Percentiles rank a stretch among this genome's conserved stretches.
phyloP scores from a whole-genome alignment of 257 asterid genomes.

The Capsicum chinense region DNA sequence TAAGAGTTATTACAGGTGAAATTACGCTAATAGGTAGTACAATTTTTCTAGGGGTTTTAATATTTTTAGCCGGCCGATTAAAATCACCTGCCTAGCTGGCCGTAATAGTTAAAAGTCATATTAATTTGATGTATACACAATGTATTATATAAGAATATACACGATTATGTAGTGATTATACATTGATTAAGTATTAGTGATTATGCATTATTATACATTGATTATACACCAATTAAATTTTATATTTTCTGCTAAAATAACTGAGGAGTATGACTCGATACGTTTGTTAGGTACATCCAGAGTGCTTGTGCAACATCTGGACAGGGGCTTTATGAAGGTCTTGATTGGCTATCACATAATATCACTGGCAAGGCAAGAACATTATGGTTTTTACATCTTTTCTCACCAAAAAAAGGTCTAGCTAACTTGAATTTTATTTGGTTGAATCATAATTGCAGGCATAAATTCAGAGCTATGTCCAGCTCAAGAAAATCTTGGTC shows the following conservation, averaged over 20 bases:
- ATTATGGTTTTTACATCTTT: background rate
- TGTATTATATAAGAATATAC: background rate
- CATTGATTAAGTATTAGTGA: too few species aligned
- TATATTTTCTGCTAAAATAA: background rate
- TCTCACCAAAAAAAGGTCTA: background rate
- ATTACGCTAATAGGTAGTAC: background rate
- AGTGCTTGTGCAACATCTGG: constrained; percentile 58
- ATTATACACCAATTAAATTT: background rate
- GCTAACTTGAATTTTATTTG: constrained; percentile 1
- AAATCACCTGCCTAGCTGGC: background rate
- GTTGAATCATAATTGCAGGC: constrained; percentile 29
- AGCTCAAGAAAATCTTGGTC: background rate
- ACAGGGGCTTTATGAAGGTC: constrained; percentile 61
- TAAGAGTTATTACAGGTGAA: background rate
- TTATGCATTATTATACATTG: too few species aligned
- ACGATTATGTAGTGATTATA: background rate
- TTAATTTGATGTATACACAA: background rate
- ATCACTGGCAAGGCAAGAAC: constrained; percentile 46
- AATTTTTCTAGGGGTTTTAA: background rate
- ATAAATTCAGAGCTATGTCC: constrained; percentile 27
- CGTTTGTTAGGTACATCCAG: constrained; percentile 46
- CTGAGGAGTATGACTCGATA: background rate
- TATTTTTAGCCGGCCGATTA: background rate
- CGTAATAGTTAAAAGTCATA: background rate
- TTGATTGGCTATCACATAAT: constrained; percentile 54